phyloP scores from a whole-genome alignment of 2,329 filamentous ascomycete genomes.

The Iodosphaeria phyllophila region DNA sequence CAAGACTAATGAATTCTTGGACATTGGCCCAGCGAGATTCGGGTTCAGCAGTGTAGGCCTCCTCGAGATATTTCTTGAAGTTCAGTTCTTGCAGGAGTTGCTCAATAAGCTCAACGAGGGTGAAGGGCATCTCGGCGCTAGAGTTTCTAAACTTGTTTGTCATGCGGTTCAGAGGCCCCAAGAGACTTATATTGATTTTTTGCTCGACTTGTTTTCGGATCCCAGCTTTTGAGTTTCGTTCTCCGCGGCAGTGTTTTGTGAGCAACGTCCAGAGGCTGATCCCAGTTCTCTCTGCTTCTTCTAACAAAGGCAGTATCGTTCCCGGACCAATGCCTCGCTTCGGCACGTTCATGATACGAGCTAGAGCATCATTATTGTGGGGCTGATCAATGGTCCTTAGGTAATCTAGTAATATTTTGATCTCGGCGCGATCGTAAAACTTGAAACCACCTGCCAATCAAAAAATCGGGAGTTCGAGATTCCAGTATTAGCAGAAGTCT shows the following conservation, averaged over 20 bases:
- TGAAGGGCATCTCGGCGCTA: slow-evolving; percentile 12
- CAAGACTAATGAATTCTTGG: slow-evolving; percentile 68
- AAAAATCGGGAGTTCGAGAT: too few relatives aligned
- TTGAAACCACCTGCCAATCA: slow-evolving; percentile 40
- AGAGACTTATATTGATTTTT: slow-evolving; percentile 30
- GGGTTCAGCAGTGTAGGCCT: slow-evolving; percentile 45
- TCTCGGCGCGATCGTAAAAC: slow-evolving; percentile 83
- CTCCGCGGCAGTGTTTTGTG: slow-evolving; percentile 30
- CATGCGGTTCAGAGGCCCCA: slow-evolving; percentile 21
- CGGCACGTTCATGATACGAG: slow-evolving; percentile 71
- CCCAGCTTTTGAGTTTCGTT: slow-evolving; percentile 25
- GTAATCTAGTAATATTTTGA: slow-evolving; percentile 78
- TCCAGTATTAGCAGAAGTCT: too few relatives aligned
- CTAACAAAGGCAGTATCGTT: slow-evolving; percentile 54
- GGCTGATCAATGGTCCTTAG: slow-evolving; percentile 70
- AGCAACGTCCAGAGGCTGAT: slow-evolving; percentile 63
- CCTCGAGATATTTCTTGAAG: slow-evolving; percentile 57
- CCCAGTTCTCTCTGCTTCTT: slow-evolving; percentile 54
- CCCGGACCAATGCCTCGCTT: slow-evolving; percentile 63
- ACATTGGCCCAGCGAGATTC: slow-evolving; percentile 77
- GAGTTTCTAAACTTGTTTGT: slow-evolving; percentile 14
- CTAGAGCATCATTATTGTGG: slow-evolving; percentile 70
- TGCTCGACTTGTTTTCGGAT: slow-evolving; percentile 31
- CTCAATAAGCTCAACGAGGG: slow-evolving; percentile 29
- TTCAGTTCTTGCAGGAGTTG: slow-evolving; percentile 43